These are phyloP conservation scores for Talaromyces proteolyticus DNA, from an alignment of 495 filamentous ascomycete species.

Conservation along the genomic window DNA sequence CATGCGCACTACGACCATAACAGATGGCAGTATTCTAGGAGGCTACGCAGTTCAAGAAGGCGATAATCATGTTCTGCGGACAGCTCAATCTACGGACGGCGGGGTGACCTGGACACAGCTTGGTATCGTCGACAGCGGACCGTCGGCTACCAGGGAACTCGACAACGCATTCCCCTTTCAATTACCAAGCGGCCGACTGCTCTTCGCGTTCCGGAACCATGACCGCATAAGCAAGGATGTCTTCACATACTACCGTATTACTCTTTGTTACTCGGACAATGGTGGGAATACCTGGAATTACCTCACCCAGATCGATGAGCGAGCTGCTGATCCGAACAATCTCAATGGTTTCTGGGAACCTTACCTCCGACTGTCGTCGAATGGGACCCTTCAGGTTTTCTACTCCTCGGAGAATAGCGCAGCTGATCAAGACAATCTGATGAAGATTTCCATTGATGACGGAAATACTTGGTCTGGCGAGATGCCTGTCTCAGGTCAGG, in stretches of 20 bases:
- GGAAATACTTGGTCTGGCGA: slow-evolving; percentile 33
- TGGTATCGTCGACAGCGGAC: slow-evolving; percentile 21
- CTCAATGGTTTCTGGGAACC: slow-evolving; percentile 45
- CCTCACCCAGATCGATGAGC: slow-evolving; percentile 26
- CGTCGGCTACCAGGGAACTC: slow-evolving; percentile 29
- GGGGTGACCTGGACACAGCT: slow-evolving; percentile 30
- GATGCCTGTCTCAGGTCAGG: slow-evolving; percentile 31
- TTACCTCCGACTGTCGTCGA: slow-evolving; percentile 32
- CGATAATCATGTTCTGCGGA: not conserved
- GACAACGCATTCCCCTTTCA: slow-evolving; percentile 45
- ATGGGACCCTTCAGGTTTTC: slow-evolving; percentile 35
- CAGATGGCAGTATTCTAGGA: not conserved
- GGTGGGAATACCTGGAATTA: slow-evolving; percentile 39
- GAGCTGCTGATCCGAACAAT: slow-evolving; percentile 19
- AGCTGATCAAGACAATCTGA: slow-evolving; percentile 43
- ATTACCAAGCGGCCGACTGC: slow-evolving; percentile 35
- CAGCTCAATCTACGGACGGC: slow-evolving; percentile 25
- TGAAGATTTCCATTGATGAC: slow-evolving; percentile 37
- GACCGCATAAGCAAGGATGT: slow-evolving; percentile 19
- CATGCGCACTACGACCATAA: not conserved
- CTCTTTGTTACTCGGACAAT: slow-evolving; percentile 39
- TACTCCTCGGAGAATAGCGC: slow-evolving; percentile 38
- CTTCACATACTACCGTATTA: slow-evolving; percentile 45
- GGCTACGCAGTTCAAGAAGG: not conserved
- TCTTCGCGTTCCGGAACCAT: slow-evolving; percentile 47